These are phyloP conservation scores for Phlebiopsis gigantea DNA, from an alignment of 768 basidiomycete species.

Conservation along the genomic window DNA sequence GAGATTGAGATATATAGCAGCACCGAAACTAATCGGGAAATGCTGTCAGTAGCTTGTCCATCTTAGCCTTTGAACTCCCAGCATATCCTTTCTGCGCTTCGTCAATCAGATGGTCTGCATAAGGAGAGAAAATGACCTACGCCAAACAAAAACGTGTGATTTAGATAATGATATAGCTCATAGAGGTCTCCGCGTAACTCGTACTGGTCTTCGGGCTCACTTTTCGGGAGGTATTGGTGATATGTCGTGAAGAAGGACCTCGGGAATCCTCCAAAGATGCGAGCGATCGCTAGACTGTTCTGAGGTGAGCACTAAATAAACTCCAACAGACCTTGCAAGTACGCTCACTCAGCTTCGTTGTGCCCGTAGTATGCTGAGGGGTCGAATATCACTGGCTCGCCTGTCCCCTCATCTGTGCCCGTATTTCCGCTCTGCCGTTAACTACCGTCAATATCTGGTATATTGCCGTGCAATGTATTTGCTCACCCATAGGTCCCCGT, in stretches of 20 bases:
- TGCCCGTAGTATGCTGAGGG: constrained; percentile 79
- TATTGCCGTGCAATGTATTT: neutral
- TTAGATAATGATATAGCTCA: constrained; percentile 76
- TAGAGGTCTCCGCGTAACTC: constrained; percentile 63
- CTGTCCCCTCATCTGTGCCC: constrained; percentile 48
- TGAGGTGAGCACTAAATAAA: neutral
- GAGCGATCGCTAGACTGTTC: constrained; percentile 64
- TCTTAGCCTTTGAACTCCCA: constrained; percentile 44
- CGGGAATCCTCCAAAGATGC: constrained; percentile 77
- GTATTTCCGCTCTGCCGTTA: constrained; percentile 75
- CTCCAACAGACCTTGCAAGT: constrained; percentile 7
- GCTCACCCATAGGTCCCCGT: constrained; percentile 78
- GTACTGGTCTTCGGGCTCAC: constrained; percentile 62
- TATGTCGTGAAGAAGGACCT: constrained; percentile 59
- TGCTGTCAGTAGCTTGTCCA: constrained; percentile 35
- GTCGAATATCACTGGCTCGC: constrained; percentile 68
- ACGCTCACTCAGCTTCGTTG: constrained; percentile 71
- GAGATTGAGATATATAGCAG: too few species aligned
- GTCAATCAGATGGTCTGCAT: neutral
- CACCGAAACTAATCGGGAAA: constrained; percentile 20
- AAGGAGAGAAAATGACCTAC: constrained; percentile 37
- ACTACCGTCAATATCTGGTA: neutral
- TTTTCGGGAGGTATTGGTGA: constrained; percentile 55
- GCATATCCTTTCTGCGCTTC: constrained; percentile 43
- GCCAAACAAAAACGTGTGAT: constrained; percentile 76